A percentile compares a stretch with the other conserved stretches of the same genome.
Conservation (phyloP, 129 eudicot species). For the Deinandra increscens region DNA sequence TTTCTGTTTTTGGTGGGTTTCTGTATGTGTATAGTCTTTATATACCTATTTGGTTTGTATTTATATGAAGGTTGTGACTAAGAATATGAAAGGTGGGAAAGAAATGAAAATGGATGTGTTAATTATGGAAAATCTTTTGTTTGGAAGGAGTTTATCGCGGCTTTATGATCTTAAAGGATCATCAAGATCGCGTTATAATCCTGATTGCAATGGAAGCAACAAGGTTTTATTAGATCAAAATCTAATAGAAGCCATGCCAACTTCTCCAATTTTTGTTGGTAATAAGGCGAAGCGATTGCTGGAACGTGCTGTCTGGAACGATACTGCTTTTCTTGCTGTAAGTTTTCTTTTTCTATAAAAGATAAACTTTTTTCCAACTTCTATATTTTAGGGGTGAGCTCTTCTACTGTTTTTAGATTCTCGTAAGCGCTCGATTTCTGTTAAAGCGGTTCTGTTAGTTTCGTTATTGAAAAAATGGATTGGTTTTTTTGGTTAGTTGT, state of each 20-base stretch:
- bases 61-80: conserved; percentile 60
- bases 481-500: no score
- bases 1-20: not conserved
- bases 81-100: conserved; percentile 86
- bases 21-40: not conserved
- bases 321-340: conserved; percentile 98
- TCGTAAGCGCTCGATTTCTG: no score
- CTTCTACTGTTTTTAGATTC: no score
- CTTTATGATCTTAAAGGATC: conserved; percentile 99
- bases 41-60: not conserved
- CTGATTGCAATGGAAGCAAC: conserved; percentile 82
- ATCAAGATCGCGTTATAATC: conserved; percentile 81
- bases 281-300: conserved; percentile 87
- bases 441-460: no score
- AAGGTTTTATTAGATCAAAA: conserved; percentile 96
- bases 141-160: conserved; percentile 73
- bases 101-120: conserved; percentile 92
- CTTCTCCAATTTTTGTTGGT: conserved; percentile 95
- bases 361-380: not conserved
- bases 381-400: not conserved
- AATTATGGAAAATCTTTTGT: conserved; percentile 96
- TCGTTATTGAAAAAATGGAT: no score
- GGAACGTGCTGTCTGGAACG: conserved; percentile 99
- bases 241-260: conserved; percentile 97
- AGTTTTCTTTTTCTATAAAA: conserved; percentile 30